A percentile compares a stretch with the other conserved stretches of the same genome.
phyloP scores from a whole-genome alignment of 2,329 filamentous ascomycete genomes.

The Colletotrichum truncatum region DNA sequence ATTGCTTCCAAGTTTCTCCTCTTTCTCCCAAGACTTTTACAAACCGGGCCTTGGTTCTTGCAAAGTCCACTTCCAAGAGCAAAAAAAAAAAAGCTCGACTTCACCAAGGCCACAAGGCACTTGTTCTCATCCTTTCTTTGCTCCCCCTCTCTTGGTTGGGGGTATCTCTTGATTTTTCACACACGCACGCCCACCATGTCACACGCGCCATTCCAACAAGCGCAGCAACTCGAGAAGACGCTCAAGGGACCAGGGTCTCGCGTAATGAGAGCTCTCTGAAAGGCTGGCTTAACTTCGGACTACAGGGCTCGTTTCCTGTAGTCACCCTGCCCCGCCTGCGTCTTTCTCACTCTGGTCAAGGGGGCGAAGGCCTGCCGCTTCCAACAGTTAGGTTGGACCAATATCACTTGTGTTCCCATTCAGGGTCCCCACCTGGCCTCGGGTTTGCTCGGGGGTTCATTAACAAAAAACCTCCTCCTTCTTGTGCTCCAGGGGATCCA shows the following conservation, averaged over 20 bases:
- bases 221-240: not conserved
- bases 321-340: not conserved
- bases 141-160: not conserved
- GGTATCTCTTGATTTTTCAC: not conserved
- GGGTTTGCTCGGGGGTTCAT: conserved; percentile 13
- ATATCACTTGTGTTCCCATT: not conserved
- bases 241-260: not conserved
- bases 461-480: not conserved
- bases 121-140: too few species aligned
- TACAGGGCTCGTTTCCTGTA: conserved; percentile 3
- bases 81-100: not conserved
- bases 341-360: not conserved
- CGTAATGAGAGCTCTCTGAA: conserved; percentile 7
- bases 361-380: conserved; percentile 7
- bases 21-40: conserved; percentile 11
- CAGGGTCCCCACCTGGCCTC: not conserved
- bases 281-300: conserved; percentile 19
- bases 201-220: not conserved
- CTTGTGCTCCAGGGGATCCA: not conserved
- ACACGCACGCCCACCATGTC: not conserved
- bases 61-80: not conserved
- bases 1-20: conserved; percentile 10
- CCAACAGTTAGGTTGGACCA: not conserved
- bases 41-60: not conserved
- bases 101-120: not conserved